These are phyloP conservation scores for Oryza meyeriana DNA, from an alignment of 176 grass and related monocot genomes.

Conservation along the genomic window DNA sequence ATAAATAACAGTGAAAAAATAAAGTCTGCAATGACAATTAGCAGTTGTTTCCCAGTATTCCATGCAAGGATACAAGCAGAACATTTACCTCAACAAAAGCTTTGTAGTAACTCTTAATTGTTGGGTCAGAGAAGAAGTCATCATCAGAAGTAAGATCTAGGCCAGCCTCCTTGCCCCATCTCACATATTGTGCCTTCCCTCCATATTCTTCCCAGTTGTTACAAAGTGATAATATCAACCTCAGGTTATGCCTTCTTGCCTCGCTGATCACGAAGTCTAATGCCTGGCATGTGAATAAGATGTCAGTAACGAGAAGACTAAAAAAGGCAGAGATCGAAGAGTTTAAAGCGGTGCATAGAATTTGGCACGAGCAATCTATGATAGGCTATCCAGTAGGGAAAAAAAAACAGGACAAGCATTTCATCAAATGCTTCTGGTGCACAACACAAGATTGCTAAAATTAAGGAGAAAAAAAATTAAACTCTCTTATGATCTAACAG, in stretches of 20 bases:
- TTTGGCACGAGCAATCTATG: background rate
- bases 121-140: constrained; percentile 66
- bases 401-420: background rate
- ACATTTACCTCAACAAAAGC: constrained; percentile 65
- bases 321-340: background rate
- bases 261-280: constrained; percentile 72
- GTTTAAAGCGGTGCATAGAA: background rate
- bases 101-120: constrained; percentile 78
- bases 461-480: too few species aligned
- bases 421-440: background rate
- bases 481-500: background rate
- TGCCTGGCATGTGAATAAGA: constrained; percentile 22
- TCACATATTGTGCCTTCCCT: constrained; percentile 69
- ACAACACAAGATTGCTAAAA: background rate
- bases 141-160: constrained; percentile 62
- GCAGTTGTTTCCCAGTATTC: background rate
- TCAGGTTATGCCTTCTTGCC: constrained; percentile 49
- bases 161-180: constrained; percentile 53
- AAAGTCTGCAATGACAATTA: background rate
- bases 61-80: background rate
- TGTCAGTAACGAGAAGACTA: background rate
- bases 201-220: constrained; percentile 80
- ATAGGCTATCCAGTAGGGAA: too few species aligned
- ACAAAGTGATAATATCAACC: constrained; percentile 54
- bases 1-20: background rate